These are phyloP conservation scores for Dalbergia cochinchinensis DNA, from an alignment of 306 rosid genomes.

Conservation along the genomic window DNA sequence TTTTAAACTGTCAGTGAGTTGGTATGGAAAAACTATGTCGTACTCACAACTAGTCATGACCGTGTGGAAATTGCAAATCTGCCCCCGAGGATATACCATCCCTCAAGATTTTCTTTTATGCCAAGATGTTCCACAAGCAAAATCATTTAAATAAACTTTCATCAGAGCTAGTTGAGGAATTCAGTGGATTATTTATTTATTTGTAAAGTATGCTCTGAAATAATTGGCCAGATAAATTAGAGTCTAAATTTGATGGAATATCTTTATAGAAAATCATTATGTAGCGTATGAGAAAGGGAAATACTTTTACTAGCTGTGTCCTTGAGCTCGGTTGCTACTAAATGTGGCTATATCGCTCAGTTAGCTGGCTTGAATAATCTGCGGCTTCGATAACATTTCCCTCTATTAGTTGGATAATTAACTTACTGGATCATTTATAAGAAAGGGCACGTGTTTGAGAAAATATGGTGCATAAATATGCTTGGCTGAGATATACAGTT, in stretches of 20 bases:
- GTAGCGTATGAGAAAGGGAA: neutral
- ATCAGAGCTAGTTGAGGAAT: neutral
- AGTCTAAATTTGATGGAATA: conserved; percentile 15
- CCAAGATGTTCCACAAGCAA: too few species aligned
- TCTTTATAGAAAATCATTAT: conserved; percentile 5
- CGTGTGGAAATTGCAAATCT: conserved; percentile 17
- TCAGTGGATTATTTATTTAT: neutral
- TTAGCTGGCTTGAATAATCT: too few species aligned
- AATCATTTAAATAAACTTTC: neutral
- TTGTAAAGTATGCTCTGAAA: conserved; percentile 7
- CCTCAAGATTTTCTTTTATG: too few species aligned
- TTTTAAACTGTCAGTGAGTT: conserved; percentile 3
- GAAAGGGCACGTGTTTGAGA: neutral
- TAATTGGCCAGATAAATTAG: conserved; percentile 9
- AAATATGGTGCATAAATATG: neutral
- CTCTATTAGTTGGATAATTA: neutral
- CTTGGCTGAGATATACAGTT: neutral
- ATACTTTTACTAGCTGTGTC: neutral
- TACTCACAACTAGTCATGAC: neutral
- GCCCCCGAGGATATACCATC: neutral
- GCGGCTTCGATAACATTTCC: too few species aligned
- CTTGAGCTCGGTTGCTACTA: conserved; percentile 33
- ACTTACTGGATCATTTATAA: neutral
- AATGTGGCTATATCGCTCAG: neutral
- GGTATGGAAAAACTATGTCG: neutral